Evolutionary conservation across 225 moss, liverwort and hornwort genomes (phyloP).

Genomic region (Antitrichia curtipendula): DNA sequence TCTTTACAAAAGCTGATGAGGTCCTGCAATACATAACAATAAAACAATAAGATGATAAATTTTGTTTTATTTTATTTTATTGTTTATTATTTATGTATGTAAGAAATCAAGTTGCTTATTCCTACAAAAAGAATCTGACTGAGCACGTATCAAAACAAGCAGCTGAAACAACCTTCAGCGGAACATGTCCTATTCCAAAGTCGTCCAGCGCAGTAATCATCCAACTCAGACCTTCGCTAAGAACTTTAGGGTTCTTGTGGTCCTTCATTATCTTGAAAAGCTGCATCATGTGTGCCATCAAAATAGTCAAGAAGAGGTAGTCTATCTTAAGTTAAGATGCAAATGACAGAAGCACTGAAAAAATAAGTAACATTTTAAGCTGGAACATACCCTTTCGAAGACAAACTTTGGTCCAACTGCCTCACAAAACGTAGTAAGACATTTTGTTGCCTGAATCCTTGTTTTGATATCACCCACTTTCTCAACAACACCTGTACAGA

Average conservation of each 20-base stretch:
- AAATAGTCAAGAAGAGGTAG: background rate
- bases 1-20: slow-evolving; percentile 86
- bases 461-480: slow-evolving; percentile 81
- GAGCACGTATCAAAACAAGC: background rate
- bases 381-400: slow-evolving; percentile 42
- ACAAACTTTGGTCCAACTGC: slow-evolving; percentile 84
- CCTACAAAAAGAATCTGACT: background rate
- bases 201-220: slow-evolving; percentile 77
- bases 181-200: slow-evolving; percentile 67
- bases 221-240: slow-evolving; percentile 79
- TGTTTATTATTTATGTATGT: background rate
- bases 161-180: slow-evolving; percentile 43
- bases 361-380: background rate
- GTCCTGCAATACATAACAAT: slow-evolving; percentile 23
- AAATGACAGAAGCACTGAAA: background rate
- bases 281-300: slow-evolving; percentile 15
- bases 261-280: slow-evolving; percentile 81
- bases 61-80: background rate
- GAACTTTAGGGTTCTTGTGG: slow-evolving; percentile 92
- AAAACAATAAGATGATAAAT: background rate
- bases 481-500: slow-evolving; percentile 61
- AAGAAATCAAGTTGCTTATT: background rate
- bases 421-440: slow-evolving; percentile 87
- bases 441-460: slow-evolving; percentile 73
- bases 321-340: background rate